Evolutionary conservation across 1,139 yeast genomes (phyloP).

Genomic region (Lipomyces yarrowii): DNA sequence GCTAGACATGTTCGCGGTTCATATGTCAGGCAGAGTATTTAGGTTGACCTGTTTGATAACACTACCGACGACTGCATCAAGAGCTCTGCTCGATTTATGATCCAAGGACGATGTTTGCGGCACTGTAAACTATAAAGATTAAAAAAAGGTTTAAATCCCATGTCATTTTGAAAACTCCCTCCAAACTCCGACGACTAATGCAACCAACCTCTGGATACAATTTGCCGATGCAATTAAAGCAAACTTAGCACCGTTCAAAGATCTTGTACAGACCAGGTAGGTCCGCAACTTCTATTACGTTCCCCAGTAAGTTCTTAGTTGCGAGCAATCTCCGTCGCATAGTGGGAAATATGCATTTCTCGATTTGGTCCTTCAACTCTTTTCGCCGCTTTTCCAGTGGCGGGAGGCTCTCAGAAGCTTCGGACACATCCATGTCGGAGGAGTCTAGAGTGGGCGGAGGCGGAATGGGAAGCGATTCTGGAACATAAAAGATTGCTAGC

Average conservation of each 20-base stretch:
- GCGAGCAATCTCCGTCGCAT: slow-evolving; percentile 68
- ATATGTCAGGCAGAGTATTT: too few species aligned
- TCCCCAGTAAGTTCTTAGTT: slow-evolving; percentile 53
- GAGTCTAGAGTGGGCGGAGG: slow-evolving; percentile 13
- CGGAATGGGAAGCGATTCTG: slow-evolving; percentile 52
- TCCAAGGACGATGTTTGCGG: not conserved
- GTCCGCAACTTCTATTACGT: slow-evolving; percentile 83
- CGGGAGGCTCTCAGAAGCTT: not conserved
- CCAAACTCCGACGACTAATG: not conserved
- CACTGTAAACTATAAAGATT: not conserved
- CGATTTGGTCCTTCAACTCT: slow-evolving; percentile 48
- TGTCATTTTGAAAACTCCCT: not conserved
- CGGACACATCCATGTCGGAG: not conserved
- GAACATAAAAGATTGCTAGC: slow-evolving; percentile 73
- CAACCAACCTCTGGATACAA: not conserved
- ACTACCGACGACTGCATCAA: not conserved
- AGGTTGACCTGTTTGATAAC: too few species aligned
- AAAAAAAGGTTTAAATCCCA: not conserved
- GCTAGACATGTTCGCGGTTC: too few species aligned
- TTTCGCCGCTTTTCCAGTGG: slow-evolving; percentile 30
- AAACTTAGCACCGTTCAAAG: slow-evolving; percentile 72
- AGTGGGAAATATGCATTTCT: slow-evolving; percentile 65
- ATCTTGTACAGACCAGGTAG: slow-evolving; percentile 88
- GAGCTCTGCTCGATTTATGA: not conserved
- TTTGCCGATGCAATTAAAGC: not conserved